phyloP scores from a whole-genome alignment of 345 rosid species.

The Aquilaria yunnanensis region DNA sequence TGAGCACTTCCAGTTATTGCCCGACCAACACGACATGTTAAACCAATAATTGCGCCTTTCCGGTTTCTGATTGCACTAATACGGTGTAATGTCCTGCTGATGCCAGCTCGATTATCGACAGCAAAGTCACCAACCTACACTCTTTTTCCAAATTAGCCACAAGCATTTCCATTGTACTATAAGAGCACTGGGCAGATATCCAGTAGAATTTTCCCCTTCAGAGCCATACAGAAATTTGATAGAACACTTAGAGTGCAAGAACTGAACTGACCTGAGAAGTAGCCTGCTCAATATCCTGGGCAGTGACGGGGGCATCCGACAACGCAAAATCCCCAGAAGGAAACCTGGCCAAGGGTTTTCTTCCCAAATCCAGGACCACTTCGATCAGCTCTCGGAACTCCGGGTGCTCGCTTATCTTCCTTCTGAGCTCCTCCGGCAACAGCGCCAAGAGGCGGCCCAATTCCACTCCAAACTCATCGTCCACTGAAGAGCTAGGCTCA shows the following conservation, averaged over 20 bases:
- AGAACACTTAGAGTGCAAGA: constrained; percentile 10
- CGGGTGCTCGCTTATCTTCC: constrained; percentile 47
- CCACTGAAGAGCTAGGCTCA: constrained; percentile 14
- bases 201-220: too few species aligned
- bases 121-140: constrained; percentile 86
- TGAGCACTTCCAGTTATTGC: constrained; percentile 77
- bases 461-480: constrained; percentile 45
- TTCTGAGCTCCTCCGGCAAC: constrained; percentile 60
- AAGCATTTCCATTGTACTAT: constrained; percentile 2
- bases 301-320: constrained; percentile 51
- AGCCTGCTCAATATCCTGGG: constrained; percentile 55
- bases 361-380: constrained; percentile 87
- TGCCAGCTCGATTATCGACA: constrained; percentile 86
- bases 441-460: constrained; percentile 63
- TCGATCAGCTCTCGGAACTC: constrained; percentile 59
- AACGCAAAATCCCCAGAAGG: constrained; percentile 85
- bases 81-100: constrained; percentile 80
- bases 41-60: constrained; percentile 64
- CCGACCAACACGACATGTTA: constrained; percentile 93
- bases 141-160: constrained; percentile 4
- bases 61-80: constrained; percentile 87
- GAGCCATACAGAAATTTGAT: not conserved
- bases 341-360: constrained; percentile 77
- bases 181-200: too few species aligned
- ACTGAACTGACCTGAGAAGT: constrained; percentile 51